Evolutionary conservation across 495 filamentous ascomycete genomes (phyloP).

Genomic region (Parmelia sp.): DNA sequence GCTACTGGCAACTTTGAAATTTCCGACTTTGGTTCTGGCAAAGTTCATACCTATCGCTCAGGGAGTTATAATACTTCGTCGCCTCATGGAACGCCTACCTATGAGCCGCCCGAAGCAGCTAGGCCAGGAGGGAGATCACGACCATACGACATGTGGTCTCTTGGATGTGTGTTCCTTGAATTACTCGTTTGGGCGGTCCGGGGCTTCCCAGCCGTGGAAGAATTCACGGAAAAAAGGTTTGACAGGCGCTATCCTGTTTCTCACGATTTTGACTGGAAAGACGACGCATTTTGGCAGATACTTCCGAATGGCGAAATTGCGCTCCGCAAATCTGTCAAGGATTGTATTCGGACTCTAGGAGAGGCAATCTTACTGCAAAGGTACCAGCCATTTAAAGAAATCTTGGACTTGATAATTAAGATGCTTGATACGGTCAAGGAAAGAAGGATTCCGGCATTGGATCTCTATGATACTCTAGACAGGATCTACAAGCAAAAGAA

Average conservation of each 20-base stretch:
- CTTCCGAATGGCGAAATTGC: background rate
- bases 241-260: background rate
- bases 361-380: background rate
- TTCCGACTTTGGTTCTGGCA: conserved; percentile 16
- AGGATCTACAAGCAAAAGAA: background rate
- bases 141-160: conserved; percentile 41
- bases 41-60: conserved; percentile 13
- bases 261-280: background rate
- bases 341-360: conserved; percentile 11
- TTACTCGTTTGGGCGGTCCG: conserved; percentile 19
- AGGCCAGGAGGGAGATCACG: conserved; percentile 32
- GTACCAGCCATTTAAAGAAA: background rate
- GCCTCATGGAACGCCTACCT: conserved; percentile 29
- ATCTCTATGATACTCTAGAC: conserved; percentile 10
- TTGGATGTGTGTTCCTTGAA: conserved; percentile 45
- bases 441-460: conserved; percentile 7
- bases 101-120: conserved; percentile 42
- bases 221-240: background rate
- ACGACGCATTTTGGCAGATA: background rate
- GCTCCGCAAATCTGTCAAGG: conserved; percentile 7
- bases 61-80: conserved; percentile 8
- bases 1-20: conserved; percentile 23
- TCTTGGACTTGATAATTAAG: conserved; percentile 4
- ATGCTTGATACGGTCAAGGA: conserved; percentile 17
- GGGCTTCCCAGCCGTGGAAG: conserved; percentile 8